A percentile compares a stretch with the other conserved stretches of the same genome.
Conservation (phyloP, 345 rosid genomes). For the Citrus australasica region DNA sequence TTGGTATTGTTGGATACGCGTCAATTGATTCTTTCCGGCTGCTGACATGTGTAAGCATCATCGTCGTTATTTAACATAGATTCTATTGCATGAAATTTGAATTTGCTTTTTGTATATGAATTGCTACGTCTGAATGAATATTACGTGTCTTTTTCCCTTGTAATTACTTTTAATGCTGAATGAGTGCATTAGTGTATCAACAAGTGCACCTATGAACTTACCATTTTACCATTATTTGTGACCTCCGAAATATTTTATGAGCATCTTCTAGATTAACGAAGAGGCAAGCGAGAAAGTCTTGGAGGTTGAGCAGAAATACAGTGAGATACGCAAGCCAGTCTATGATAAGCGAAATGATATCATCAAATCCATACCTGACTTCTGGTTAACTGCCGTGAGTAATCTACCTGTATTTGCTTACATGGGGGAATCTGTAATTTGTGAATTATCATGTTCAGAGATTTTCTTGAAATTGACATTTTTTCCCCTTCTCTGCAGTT, state of each 20-base stretch:
- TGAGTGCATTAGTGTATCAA: neutral
- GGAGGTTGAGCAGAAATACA: conserved; percentile 90
- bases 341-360: conserved; percentile 77
- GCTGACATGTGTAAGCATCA: neutral
- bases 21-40: neutral
- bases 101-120: neutral
- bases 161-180: neutral
- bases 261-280: conserved; percentile 62
- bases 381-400: conserved; percentile 94
- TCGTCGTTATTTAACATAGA: neutral
- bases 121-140: neutral
- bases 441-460: neutral
- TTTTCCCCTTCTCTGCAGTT: conserved; percentile 43
- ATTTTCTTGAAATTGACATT: neutral
- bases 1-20: neutral
- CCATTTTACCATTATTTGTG: neutral
- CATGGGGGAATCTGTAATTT: neutral
- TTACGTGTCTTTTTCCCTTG: neutral
- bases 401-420: conserved; percentile 2
- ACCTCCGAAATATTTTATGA: neutral
- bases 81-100: neutral
- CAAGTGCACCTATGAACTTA: neutral
- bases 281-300: conserved; percentile 90
- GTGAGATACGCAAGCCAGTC: conserved; percentile 76
- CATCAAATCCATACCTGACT: conserved; percentile 79